Conservation (phyloP, 352 stramenopile species). For the Pythium brassicae region DNA sequence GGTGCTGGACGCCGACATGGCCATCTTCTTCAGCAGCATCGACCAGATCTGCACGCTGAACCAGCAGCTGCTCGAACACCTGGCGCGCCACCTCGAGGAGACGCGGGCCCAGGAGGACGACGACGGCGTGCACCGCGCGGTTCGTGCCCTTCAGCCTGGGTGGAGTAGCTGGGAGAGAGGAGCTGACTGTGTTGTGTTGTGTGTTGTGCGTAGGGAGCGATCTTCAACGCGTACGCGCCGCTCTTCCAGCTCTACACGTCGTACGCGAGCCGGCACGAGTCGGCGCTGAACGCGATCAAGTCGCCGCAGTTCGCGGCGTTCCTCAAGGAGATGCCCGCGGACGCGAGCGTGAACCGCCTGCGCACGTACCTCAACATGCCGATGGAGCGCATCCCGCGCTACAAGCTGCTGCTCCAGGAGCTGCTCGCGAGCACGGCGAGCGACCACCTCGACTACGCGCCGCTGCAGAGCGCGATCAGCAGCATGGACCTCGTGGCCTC, state of each 20-base stretch:
- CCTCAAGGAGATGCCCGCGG: conserved; percentile 61
- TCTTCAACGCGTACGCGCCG: conserved; percentile 83
- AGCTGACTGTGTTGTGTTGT: not conserved
- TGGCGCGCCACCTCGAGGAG: conserved; percentile 74
- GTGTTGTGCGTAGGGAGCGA: conserved; percentile 44
- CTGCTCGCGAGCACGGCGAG: conserved; percentile 57
- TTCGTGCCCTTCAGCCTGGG: conserved; percentile 4
- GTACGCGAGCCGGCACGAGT: conserved; percentile 78
- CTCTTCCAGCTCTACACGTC: conserved; percentile 84
- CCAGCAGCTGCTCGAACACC: conserved; percentile 83
- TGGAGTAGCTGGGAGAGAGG: not conserved
- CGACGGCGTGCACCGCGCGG: conserved; percentile 20
- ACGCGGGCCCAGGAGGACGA: conserved; percentile 29
- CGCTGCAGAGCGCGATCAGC: conserved; percentile 65
- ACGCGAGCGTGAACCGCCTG: conserved; percentile 56
- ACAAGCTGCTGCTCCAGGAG: conserved; percentile 81
- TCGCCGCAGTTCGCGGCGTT: conserved; percentile 73
- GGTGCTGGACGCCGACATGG: conserved; percentile 80
- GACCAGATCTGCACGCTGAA: conserved; percentile 87
- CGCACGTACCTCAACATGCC: conserved; percentile 84
- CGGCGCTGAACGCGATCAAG: conserved; percentile 60
- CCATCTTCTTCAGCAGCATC: conserved; percentile 87
- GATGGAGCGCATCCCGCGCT: conserved; percentile 81
- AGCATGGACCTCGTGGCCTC: conserved; percentile 69
- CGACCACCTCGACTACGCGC: conserved; percentile 71